Percentiles rank a stretch among this genome's conserved stretches.
Conservation (phyloP, 129 eudicot genomes). For the Saposhnikovia divaricata region DNA sequence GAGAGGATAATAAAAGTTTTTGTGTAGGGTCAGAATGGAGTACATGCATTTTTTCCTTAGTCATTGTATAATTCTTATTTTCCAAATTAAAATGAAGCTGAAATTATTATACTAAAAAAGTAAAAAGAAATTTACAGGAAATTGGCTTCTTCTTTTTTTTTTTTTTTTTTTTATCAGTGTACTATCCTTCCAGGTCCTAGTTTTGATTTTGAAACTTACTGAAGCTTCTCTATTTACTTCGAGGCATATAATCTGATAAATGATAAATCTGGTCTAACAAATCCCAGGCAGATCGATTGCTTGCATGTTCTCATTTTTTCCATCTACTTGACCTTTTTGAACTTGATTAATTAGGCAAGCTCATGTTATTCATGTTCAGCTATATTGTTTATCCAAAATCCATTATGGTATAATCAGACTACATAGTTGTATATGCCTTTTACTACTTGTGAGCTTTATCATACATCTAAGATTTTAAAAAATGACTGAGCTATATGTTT, state of each 20-base stretch:
- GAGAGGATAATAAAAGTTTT: no score
- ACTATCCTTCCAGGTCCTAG: not conserved
- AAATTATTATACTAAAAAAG: not conserved
- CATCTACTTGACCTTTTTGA: not conserved
- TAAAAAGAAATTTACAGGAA: not conserved
- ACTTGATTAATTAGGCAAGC: not conserved
- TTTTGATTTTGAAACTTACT: not conserved
- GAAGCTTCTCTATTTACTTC: not conserved
- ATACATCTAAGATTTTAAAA: not conserved
- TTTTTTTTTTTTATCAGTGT: no score
- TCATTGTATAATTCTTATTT: not conserved
- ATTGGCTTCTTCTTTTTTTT: not conserved
- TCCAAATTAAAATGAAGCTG: no score
- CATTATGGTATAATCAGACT: not conserved
- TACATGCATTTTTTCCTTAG: not conserved
- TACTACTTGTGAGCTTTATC: not conserved
- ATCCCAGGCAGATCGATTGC: not conserved
- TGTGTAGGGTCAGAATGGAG: no score
- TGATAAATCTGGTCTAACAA: not conserved
- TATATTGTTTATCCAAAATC: not conserved
- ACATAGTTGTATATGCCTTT: not conserved
- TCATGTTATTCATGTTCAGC: not conserved
- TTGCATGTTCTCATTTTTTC: not conserved
- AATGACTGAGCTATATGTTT: conserved; percentile 9
- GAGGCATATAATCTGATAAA: not conserved